Evolutionary conservation across 495 filamentous ascomycete species (phyloP).

Genomic region (Podospora didyma): DNA sequence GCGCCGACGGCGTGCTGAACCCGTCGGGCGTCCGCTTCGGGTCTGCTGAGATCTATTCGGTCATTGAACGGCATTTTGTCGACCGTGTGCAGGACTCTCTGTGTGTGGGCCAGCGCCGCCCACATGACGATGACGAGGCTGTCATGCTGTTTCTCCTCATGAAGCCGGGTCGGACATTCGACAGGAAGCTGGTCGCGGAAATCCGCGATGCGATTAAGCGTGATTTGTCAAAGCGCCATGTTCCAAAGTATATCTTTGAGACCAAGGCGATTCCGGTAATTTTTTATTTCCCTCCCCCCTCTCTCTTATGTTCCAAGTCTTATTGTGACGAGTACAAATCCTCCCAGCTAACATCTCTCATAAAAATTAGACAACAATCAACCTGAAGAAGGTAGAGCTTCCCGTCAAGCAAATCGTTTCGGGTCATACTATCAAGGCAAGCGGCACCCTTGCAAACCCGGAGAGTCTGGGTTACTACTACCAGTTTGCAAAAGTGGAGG

Average conservation of each 20-base stretch:
- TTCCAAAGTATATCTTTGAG: constrained; percentile 75
- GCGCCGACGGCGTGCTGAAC: constrained; percentile 88
- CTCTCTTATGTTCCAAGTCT: background rate
- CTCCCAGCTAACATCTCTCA: no score
- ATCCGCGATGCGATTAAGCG: constrained; percentile 59
- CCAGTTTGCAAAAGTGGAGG: constrained; percentile 73
- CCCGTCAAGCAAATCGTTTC: constrained; percentile 83
- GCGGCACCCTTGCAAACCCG: constrained; percentile 73
- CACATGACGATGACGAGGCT: constrained; percentile 64
- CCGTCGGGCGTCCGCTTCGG: constrained; percentile 85
- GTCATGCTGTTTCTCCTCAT: constrained; percentile 75
- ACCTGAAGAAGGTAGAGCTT: constrained; percentile 80
- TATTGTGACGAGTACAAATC: background rate
- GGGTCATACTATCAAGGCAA: constrained; percentile 68
- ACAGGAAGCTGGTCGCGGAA: constrained; percentile 49
- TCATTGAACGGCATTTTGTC: constrained; percentile 64
- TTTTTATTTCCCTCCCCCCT: background rate
- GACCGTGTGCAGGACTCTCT: constrained; percentile 60
- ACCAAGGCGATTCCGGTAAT: constrained; percentile 72
- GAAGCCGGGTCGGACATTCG: constrained; percentile 56
- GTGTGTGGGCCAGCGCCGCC: constrained; percentile 70
- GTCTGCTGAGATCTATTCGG: constrained; percentile 73
- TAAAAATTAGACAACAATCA: constrained; percentile 79
- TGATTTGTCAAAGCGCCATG: constrained; percentile 67
- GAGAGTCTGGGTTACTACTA: constrained; percentile 73